Percentiles rank a stretch among this genome's conserved stretches.
Evolutionary conservation across 345 rosid genomes (phyloP).

Genomic region (Euphorbia tirucalli): DNA sequence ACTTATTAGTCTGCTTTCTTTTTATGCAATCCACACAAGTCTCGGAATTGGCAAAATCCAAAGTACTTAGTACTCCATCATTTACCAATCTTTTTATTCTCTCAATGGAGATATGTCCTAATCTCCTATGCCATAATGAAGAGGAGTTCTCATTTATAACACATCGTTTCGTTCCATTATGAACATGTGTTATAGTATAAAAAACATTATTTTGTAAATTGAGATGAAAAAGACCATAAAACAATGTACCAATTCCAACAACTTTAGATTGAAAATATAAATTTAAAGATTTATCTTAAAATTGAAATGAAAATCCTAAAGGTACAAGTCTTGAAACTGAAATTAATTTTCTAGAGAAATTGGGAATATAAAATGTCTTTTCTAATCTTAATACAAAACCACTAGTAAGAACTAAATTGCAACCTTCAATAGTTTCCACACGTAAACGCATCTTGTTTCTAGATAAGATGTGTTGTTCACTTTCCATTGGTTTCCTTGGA

Average conservation of each 20-base stretch:
- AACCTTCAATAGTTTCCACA: slow-evolving; percentile 5
- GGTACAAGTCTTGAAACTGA: too few species aligned
- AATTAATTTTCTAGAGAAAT: slow-evolving; percentile 8
- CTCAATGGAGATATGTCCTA: background rate
- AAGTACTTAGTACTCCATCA: background rate
- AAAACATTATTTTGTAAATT: background rate
- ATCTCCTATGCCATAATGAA: background rate
- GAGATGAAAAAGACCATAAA: background rate
- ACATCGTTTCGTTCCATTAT: background rate
- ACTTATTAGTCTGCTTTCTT: background rate
- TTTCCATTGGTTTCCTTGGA: slow-evolving; percentile 13
- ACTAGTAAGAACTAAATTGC: background rate
- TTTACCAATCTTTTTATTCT: background rate
- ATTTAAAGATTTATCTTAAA: too few species aligned
- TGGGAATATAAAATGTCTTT: slow-evolving; percentile 14
- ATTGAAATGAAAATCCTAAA: too few species aligned
- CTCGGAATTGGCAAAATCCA: background rate
- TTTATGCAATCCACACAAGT: background rate
- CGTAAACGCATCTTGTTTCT: background rate
- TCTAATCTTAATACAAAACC: slow-evolving; percentile 6
- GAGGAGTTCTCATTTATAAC: background rate
- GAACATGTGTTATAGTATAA: background rate
- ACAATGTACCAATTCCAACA: background rate
- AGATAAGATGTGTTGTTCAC: slow-evolving; percentile 5
- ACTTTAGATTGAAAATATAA: too few species aligned